These are phyloP conservation scores for Saccharomyces jurei DNA, from an alignment of 805 yeast genomes.

Conservation along the genomic window DNA sequence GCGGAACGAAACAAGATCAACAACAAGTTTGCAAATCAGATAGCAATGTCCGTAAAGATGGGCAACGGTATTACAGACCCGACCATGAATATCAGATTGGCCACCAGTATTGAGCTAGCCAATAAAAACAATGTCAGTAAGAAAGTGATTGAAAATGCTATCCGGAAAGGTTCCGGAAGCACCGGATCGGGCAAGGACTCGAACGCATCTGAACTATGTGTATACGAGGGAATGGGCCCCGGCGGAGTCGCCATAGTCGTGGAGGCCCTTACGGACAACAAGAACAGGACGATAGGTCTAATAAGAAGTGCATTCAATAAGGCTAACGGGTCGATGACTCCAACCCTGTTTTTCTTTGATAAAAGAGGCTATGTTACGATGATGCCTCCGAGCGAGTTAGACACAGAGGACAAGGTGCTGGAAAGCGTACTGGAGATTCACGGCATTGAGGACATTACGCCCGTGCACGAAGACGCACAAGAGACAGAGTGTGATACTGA, in stretches of 20 bases:
- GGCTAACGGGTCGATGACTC: constrained; percentile 61
- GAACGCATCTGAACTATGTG: constrained; percentile 43
- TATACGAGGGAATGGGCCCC: constrained; percentile 88
- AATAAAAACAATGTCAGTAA: constrained; percentile 66
- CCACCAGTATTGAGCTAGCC: constrained; percentile 72
- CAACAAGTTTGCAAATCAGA: constrained; percentile 62
- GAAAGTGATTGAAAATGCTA: constrained; percentile 78
- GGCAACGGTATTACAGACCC: constrained; percentile 61
- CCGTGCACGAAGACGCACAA: constrained; percentile 35
- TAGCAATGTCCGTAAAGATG: constrained; percentile 62
- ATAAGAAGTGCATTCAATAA: constrained; percentile 71
- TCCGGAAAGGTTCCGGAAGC: constrained; percentile 70
- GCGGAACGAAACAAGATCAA: constrained; percentile 63
- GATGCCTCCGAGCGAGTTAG: constrained; percentile 32
- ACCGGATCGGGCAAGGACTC: constrained; percentile 42
- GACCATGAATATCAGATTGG: constrained; percentile 48
- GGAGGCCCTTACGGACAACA: constrained; percentile 85
- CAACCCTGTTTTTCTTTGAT: constrained; percentile 71
- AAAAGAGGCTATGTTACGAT: constrained; percentile 66
- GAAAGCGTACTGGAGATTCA: constrained; percentile 63
- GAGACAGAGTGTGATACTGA: constrained; percentile 30
- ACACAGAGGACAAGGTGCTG: constrained; percentile 49
- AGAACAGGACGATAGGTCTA: constrained; percentile 67
- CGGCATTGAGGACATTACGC: constrained; percentile 75
- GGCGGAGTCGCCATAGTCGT: constrained; percentile 82